Conservation (phyloP, 169 alveolate species). For the Cryptosporidium meleagridis region DNA sequence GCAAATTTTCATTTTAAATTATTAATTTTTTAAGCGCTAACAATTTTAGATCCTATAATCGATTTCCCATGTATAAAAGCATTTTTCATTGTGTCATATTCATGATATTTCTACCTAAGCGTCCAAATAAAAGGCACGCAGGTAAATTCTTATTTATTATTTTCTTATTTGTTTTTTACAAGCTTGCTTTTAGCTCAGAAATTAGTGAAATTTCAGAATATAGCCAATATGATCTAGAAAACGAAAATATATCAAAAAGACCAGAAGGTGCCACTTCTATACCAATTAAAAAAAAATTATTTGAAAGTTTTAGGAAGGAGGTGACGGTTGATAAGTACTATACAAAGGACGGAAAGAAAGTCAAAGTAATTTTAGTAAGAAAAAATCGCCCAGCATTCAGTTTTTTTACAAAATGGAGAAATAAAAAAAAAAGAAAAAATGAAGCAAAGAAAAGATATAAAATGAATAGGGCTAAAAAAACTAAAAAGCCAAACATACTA, state of each 20-base stretch:
- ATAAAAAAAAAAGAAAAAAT: background rate
- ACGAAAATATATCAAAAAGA: background rate
- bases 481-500: background rate
- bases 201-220: background rate
- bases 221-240: background rate
- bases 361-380: constrained; percentile 34
- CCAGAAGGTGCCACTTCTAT: constrained; percentile 37
- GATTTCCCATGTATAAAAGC: background rate
- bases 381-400: background rate
- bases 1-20: background rate
- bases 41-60: constrained; percentile 9
- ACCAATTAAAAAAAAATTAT: background rate
- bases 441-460: constrained; percentile 28
- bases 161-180: background rate
- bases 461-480: background rate
- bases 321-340: constrained; percentile 9
- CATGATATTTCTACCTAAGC: background rate
- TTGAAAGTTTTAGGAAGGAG: constrained; percentile 19
- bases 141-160: background rate
- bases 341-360: constrained; percentile 37
- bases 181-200: constrained; percentile 19
- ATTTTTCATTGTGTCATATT: background rate
- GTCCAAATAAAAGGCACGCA: background rate
- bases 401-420: constrained; percentile 15
- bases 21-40: constrained; percentile 4